These are phyloP conservation scores for Mercurialis annua DNA, from an alignment of 345 rosid species.

Conservation along the genomic window DNA sequence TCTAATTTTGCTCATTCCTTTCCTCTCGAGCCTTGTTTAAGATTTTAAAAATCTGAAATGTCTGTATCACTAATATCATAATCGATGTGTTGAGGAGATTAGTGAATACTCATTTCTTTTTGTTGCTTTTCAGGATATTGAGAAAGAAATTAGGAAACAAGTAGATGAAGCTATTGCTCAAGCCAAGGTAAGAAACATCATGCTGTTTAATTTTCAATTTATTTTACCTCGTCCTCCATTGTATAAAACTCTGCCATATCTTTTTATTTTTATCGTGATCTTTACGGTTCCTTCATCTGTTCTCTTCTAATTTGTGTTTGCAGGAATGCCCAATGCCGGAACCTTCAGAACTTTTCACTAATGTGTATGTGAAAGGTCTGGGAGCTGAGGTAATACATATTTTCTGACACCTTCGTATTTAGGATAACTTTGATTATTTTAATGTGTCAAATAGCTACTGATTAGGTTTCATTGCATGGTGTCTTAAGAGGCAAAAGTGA, in stretches of 20 bases:
- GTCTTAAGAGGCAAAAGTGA: background rate
- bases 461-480: background rate
- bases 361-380: slow-evolving; percentile 72
- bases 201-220: background rate
- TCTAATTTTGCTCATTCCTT: background rate
- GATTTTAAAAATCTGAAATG: background rate
- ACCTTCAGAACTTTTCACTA: slow-evolving; percentile 72
- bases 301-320: slow-evolving; percentile 14
- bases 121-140: slow-evolving; percentile 61
- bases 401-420: background rate
- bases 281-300: background rate
- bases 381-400: slow-evolving; percentile 66
- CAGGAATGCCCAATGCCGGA: slow-evolving; percentile 99
- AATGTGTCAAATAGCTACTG: background rate
- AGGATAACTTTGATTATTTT: background rate
- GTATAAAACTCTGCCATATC: background rate
- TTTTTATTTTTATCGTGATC: background rate
- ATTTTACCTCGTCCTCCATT: background rate
- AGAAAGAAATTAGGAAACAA: slow-evolving; percentile 82
- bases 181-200: slow-evolving; percentile 69
- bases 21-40: background rate
- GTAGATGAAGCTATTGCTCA: slow-evolving; percentile 92
- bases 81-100: background rate
- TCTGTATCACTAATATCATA: background rate
- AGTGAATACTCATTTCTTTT: slow-evolving; percentile 2